Percentiles rank a stretch among this genome's conserved stretches.
Evolutionary conservation across 2,329 filamentous ascomycete genomes (phyloP).

Genomic region (Didymella pinodella): DNA sequence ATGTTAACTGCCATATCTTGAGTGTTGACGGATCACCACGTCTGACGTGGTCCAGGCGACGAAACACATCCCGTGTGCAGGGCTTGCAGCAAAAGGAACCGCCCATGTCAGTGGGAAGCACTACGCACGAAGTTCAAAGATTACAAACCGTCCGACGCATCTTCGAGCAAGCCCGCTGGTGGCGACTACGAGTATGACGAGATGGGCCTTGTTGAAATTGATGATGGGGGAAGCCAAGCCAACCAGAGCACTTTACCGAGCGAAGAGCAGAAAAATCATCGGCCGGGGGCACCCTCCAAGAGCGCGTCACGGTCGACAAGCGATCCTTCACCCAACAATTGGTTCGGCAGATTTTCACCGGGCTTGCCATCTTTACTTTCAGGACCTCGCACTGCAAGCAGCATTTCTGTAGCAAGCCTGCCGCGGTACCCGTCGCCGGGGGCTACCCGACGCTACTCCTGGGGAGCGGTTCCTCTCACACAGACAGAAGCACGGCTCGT

Average conservation of each 20-base stretch:
- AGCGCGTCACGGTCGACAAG: conserved; percentile 25
- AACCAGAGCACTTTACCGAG: conserved; percentile 30
- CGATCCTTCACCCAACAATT: conserved; percentile 22
- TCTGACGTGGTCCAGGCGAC: conserved; percentile 31
- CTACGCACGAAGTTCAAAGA: conserved; percentile 38
- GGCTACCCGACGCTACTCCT: conserved; percentile 12
- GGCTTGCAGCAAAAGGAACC: conserved; percentile 44
- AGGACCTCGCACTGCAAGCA: conserved; percentile 1
- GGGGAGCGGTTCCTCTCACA: conserved; percentile 24
- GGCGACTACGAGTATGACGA: conserved; percentile 18
- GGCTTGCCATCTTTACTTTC: conserved; percentile 16
- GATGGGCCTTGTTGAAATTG: conserved; percentile 28
- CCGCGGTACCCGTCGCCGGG: conserved; percentile 17
- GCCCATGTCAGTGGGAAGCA: conserved; percentile 43
- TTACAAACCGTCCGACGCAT: conserved; percentile 33
- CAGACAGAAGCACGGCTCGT: conserved; percentile 38
- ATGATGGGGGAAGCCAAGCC: conserved; percentile 23
- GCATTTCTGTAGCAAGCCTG: conserved; percentile 25
- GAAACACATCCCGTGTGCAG: conserved; percentile 41
- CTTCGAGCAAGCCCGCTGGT: conserved; percentile 23
- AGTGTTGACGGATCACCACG: background rate
- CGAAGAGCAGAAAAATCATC: background rate
- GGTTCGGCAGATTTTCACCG: conserved; percentile 25
- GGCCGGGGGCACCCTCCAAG: conserved; percentile 17
- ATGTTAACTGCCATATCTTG: conserved; percentile 27